These are phyloP conservation scores for Penicillium oxalicum DNA, from an alignment of 2,329 filamentous ascomycete genomes.

Conservation along the genomic window DNA sequence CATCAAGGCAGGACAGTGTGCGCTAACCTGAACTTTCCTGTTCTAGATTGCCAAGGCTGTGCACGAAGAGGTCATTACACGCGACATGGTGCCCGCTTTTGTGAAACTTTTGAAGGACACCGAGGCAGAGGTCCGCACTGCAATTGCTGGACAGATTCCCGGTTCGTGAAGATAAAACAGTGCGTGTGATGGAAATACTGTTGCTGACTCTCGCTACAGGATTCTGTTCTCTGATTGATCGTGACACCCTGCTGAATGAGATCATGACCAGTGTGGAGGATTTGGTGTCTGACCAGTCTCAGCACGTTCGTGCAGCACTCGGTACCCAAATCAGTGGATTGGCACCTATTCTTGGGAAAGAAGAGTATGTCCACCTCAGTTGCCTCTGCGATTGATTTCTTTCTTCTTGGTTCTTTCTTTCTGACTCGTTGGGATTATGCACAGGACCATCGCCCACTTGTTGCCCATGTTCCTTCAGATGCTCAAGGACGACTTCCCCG, in stretches of 20 bases:
- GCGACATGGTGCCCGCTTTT: slow-evolving; percentile 92
- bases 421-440: slow-evolving; percentile 18
- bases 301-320: slow-evolving; percentile 91
- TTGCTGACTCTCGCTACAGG: slow-evolving; percentile 44
- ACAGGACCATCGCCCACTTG: slow-evolving; percentile 87
- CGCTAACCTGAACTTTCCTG: slow-evolving; percentile 11
- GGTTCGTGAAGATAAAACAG: slow-evolving; percentile 29
- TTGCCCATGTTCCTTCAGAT: slow-evolving; percentile 98
- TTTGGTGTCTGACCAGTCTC: slow-evolving; percentile 88
- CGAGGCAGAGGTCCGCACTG: slow-evolving; percentile 94
- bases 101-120: slow-evolving; percentile 97
- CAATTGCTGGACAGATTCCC: slow-evolving; percentile 94
- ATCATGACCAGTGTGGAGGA: slow-evolving; percentile 97
- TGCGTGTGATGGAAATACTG: too few relatives aligned
- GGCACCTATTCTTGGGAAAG: slow-evolving; percentile 93
- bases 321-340: slow-evolving; percentile 96
- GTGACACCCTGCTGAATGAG: slow-evolving; percentile 81
- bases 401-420: slow-evolving; percentile 1
- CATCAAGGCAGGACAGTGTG: background rate
- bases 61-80: slow-evolving; percentile 88
- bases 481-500: slow-evolving; percentile 98
- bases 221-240: slow-evolving; percentile 86
- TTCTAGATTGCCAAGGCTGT: slow-evolving; percentile 91
- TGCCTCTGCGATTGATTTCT: background rate
- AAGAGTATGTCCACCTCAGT: slow-evolving; percentile 62